phyloP scores from a whole-genome alignment of 208 protist genomes.

The Crithidia expoeki region DNA sequence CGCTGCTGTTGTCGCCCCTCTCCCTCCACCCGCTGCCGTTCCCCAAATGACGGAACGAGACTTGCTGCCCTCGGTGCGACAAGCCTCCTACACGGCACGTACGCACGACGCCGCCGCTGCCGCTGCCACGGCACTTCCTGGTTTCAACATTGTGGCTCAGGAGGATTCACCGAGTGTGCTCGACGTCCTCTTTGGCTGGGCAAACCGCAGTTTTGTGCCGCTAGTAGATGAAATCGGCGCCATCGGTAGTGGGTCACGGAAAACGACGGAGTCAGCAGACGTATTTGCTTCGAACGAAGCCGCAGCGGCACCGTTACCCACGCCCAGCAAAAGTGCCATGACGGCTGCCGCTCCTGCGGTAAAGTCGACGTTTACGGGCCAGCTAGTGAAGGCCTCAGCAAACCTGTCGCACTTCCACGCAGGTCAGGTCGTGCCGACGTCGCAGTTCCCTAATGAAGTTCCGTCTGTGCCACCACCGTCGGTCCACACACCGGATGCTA shows the following conservation, averaged over 20 bases:
- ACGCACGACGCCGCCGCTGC: background rate
- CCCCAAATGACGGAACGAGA: conserved; percentile 40
- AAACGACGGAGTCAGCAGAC: background rate
- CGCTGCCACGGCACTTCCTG: background rate
- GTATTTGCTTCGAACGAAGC: too few relatives aligned
- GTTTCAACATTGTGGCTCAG: background rate
- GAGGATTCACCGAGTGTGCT: conserved; percentile 32
- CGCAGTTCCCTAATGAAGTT: background rate
- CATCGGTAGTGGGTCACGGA: background rate
- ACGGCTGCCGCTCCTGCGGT: too few relatives aligned
- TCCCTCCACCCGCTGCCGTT: background rate
- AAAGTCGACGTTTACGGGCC: background rate
- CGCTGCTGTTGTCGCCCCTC: background rate
- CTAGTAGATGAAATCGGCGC: conserved; percentile 18
- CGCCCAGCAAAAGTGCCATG: too few relatives aligned
- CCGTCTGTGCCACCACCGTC: background rate
- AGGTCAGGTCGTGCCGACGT: background rate
- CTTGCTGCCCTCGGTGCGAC: conserved; percentile 56
- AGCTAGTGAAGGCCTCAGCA: background rate
- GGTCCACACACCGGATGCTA: background rate
- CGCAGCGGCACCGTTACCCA: background rate
- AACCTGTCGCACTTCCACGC: background rate
- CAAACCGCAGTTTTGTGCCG: conserved; percentile 24
- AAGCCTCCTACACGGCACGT: conserved; percentile 28
- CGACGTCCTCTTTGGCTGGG: conserved; percentile 40